Conservation (phyloP, 2,329 filamentous ascomycete genomes). For the Nothophoma quercina region DNA sequence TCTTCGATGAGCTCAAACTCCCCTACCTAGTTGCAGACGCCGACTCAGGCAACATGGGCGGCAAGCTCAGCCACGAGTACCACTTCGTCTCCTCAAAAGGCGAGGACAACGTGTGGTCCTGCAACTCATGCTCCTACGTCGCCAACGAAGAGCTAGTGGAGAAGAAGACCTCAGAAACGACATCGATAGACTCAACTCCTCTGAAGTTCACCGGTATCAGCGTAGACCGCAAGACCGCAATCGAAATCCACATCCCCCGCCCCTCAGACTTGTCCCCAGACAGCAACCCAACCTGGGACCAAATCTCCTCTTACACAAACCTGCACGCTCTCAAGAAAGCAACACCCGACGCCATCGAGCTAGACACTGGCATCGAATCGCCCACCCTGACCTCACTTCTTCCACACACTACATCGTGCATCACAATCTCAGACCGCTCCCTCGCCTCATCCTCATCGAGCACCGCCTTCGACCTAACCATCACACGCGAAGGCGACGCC, state of each 20-base stretch:
- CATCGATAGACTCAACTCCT: constrained; percentile 21
- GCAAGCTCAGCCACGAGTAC: constrained; percentile 92
- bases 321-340: constrained; percentile 71
- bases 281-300: constrained; percentile 20
- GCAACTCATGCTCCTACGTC: constrained; percentile 74
- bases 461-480: constrained; percentile 64
- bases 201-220: constrained; percentile 70
- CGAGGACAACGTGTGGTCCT: constrained; percentile 85
- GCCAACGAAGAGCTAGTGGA: constrained; percentile 88
- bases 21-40: constrained; percentile 87
- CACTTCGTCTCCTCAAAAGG: constrained; percentile 81
- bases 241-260: constrained; percentile 62
- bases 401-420: constrained; percentile 21
- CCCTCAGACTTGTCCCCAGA: constrained; percentile 5
- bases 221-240: constrained; percentile 70
- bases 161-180: constrained; percentile 30
- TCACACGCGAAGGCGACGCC: constrained; percentile 70
- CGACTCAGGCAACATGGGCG: constrained; percentile 96
- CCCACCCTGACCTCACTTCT: constrained; percentile 31
- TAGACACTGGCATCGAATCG: constrained; percentile 73
- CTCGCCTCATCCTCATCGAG: constrained; percentile 9
- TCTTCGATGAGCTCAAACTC: constrained; percentile 84
- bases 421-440: constrained; percentile 32
- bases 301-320: constrained; percentile 56
- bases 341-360: constrained; percentile 59